These are phyloP conservation scores for Schizopora paradoxa DNA, from an alignment of 1,284 basidiomycete genomes.

Conservation along the genomic window DNA sequence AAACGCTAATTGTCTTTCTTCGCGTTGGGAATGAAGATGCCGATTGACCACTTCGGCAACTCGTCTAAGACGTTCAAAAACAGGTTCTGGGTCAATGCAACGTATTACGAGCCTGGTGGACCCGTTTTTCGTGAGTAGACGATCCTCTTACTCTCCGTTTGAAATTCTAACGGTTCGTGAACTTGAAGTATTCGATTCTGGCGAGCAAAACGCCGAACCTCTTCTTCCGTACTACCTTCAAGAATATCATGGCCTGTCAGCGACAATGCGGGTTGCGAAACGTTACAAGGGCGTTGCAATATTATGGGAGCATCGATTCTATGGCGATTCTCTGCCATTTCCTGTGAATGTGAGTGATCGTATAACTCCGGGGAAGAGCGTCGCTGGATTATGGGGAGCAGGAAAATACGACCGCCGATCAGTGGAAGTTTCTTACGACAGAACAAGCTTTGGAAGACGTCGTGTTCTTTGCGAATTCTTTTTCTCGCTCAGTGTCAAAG, in stretches of 20 bases:
- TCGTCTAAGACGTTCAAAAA: conserved; percentile 36
- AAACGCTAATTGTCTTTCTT: background rate
- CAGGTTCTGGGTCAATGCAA: conserved; percentile 50
- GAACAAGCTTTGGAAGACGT: conserved; percentile 56
- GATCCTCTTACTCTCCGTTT: background rate
- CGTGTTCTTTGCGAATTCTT: conserved; percentile 48
- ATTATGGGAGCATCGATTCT: conserved; percentile 54
- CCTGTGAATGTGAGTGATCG: conserved; percentile 36
- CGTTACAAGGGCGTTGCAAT: conserved; percentile 43
- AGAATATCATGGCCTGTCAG: conserved; percentile 46
- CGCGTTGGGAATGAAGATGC: conserved; percentile 29
- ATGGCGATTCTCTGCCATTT: conserved; percentile 50
- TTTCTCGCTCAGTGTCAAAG: conserved; percentile 25
- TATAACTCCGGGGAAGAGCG: background rate
- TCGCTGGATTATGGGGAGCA: conserved; percentile 14
- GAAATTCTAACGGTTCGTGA: background rate
- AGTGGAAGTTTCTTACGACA: conserved; percentile 53
- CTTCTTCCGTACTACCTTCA: conserved; percentile 43
- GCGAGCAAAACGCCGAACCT: conserved; percentile 45
- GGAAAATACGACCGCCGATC: conserved; percentile 43
- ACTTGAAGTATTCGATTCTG: conserved; percentile 44
- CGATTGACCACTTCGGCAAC: conserved; percentile 38
- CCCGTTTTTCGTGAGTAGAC: conserved; percentile 36
- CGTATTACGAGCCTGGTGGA: conserved; percentile 47
- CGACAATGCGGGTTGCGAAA: conserved; percentile 43